A percentile compares a stretch with the other conserved stretches of the same genome.
phyloP scores from a whole-genome alignment of 1,284 basidiomycete genomes.

The Testicularia cyperi region DNA sequence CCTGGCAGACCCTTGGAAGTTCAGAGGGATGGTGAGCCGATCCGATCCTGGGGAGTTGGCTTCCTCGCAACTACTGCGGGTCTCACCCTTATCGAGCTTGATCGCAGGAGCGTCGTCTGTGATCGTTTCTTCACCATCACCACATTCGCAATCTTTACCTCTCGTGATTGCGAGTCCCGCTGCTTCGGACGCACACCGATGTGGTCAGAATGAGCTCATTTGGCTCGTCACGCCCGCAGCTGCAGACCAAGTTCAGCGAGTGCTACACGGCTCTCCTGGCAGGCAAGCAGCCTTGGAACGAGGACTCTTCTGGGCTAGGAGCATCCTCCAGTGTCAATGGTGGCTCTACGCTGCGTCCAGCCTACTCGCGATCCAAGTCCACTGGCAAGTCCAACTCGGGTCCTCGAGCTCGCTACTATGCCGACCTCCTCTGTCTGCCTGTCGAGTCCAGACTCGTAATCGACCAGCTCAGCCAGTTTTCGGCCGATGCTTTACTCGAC shows the following conservation, averaged over 20 bases:
- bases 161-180: too few species aligned
- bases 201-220: conserved; percentile 8
- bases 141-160: too few species aligned
- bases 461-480: conserved; percentile 31
- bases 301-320: not conserved
- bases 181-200: not conserved
- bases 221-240: conserved; percentile 23
- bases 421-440: conserved; percentile 48
- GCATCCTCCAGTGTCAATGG: not conserved
- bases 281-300: conserved; percentile 49
- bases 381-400: conserved; percentile 48
- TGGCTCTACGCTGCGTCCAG: conserved; percentile 8
- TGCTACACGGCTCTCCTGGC: conserved; percentile 41
- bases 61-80: too few species aligned
- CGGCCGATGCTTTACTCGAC: conserved; percentile 35
- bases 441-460: conserved; percentile 43
- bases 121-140: too few species aligned
- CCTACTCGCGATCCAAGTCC: conserved; percentile 19
- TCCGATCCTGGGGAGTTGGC: too few species aligned
- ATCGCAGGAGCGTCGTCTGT: too few species aligned
- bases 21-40: too few species aligned
- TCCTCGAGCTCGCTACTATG: conserved; percentile 49
- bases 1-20: too few species aligned
- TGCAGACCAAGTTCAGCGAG: conserved; percentile 46
- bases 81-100: too few species aligned